Conservation (phyloP, 2,329 filamentous ascomycete genomes). For the Fonsecaea nubica region DNA sequence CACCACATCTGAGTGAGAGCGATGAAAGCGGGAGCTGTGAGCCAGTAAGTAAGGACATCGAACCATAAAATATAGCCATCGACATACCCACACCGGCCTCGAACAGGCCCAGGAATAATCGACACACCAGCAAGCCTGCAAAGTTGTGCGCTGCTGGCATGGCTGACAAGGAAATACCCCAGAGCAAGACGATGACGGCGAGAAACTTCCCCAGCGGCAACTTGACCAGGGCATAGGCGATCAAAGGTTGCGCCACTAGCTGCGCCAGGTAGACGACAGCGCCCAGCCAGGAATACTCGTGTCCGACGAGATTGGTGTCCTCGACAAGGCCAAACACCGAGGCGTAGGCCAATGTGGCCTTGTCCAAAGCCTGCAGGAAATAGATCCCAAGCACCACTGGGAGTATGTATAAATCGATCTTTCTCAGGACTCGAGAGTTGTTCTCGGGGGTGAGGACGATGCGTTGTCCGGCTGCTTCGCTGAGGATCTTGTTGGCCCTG, state of each 20-base stretch:
- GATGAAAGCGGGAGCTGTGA: constrained; percentile 56
- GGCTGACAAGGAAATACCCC: constrained; percentile 59
- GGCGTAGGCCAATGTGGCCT: constrained; percentile 60
- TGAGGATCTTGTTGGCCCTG: constrained; percentile 59
- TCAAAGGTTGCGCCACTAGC: constrained; percentile 60
- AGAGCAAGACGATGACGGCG: constrained; percentile 58
- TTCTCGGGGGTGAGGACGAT: constrained; percentile 60
- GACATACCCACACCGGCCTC: constrained; percentile 52
- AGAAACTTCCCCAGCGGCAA: constrained; percentile 67
- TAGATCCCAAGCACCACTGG: constrained; percentile 66
- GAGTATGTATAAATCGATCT: constrained; percentile 60
- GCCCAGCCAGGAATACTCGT: constrained; percentile 62
- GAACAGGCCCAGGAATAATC: constrained; percentile 65
- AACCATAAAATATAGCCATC: not conserved
- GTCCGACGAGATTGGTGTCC: constrained; percentile 62
- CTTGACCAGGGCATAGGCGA: constrained; percentile 64
- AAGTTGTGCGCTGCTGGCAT: constrained; percentile 63
- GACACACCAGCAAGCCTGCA: constrained; percentile 41
- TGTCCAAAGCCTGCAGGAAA: constrained; percentile 69
- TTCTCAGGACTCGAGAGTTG: constrained; percentile 58
- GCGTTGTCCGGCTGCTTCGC: constrained; percentile 53
- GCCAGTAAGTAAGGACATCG: constrained; percentile 5
- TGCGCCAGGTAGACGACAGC: constrained; percentile 63
- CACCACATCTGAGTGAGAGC: constrained; percentile 64
- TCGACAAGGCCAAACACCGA: constrained; percentile 69